These are phyloP conservation scores for Metschnikowia lunata DNA, from an alignment of 805 yeast species.

Conservation along the genomic window DNA sequence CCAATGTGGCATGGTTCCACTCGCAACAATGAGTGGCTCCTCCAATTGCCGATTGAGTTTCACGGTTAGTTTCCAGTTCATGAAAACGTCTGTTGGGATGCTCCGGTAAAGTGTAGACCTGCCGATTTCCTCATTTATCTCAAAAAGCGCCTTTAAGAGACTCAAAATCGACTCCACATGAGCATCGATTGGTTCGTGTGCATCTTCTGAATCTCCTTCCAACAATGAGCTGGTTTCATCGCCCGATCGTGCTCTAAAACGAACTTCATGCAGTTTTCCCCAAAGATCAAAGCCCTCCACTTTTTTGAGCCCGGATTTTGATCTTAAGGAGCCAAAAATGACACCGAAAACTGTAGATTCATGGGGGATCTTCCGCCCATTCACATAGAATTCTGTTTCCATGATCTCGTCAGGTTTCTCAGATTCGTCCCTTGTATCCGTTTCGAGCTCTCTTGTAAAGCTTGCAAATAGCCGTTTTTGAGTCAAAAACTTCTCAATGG, in stretches of 20 bases:
- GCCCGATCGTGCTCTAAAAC: conserved; percentile 23
- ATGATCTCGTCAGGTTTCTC: not conserved
- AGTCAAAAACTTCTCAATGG: conserved; percentile 44
- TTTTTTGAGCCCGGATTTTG: conserved; percentile 27
- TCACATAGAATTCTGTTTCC: conserved; percentile 50
- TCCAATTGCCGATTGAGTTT: conserved; percentile 83
- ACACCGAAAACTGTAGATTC: conserved; percentile 79
- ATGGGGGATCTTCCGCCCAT: conserved; percentile 54
- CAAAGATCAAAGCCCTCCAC: conserved; percentile 53
- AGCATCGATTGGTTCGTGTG: conserved; percentile 22
- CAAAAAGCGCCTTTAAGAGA: conserved; percentile 46
- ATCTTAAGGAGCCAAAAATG: conserved; percentile 48
- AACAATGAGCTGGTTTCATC: not conserved
- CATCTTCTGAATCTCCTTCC: conserved; percentile 7
- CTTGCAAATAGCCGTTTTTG: conserved; percentile 5
- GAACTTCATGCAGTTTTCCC: conserved; percentile 51
- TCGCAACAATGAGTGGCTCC: conserved; percentile 82
- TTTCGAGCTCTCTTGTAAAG: conserved; percentile 1
- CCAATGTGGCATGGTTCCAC: conserved; percentile 87
- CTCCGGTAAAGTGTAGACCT: conserved; percentile 14
- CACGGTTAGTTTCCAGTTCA: conserved; percentile 79
- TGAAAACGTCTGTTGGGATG: conserved; percentile 36
- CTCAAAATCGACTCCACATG: conserved; percentile 40
- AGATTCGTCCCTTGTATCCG: not conserved
- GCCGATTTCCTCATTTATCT: conserved; percentile 26